Evolutionary conservation across 805 yeast species (phyloP).

Genomic region (Myxozyma sirexii): DNA sequence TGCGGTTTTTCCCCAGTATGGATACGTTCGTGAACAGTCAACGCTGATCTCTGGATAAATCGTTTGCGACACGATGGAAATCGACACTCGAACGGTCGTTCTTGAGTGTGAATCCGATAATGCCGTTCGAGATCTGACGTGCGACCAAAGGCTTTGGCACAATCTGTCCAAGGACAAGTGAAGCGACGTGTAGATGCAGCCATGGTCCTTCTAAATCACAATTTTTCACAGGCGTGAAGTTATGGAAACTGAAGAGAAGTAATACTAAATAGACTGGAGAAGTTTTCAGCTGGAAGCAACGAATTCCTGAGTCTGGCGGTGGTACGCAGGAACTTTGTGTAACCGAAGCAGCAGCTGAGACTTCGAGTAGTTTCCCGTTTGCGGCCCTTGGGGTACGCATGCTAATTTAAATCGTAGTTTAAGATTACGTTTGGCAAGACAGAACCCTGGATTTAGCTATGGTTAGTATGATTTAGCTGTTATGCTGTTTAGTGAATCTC

Average conservation of each 20-base stretch:
- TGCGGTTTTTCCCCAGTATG: slow-evolving; percentile 95
- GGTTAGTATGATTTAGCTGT: too few relatives aligned
- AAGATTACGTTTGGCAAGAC: too few relatives aligned
- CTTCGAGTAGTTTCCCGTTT: too few relatives aligned
- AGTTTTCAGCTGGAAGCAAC: background rate
- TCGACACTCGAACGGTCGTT: slow-evolving; percentile 78
- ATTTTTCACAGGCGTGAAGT: too few relatives aligned
- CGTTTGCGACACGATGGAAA: slow-evolving; percentile 71
- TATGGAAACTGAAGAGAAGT: too few relatives aligned
- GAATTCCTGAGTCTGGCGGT: background rate
- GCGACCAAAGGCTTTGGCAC: slow-evolving; percentile 56
- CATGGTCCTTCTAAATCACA: too few relatives aligned
- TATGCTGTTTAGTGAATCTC: too few relatives aligned
- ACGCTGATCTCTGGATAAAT: slow-evolving; percentile 79
- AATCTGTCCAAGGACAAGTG: slow-evolving; percentile 24
- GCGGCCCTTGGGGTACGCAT: too few relatives aligned
- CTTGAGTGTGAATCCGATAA: slow-evolving; percentile 60
- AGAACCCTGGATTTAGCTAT: too few relatives aligned
- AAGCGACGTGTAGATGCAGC: slow-evolving; percentile 9
- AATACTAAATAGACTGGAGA: background rate
- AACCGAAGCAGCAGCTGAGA: too few relatives aligned
- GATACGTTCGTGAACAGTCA: slow-evolving; percentile 79
- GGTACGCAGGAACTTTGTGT: background rate
- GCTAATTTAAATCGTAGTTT: too few relatives aligned
- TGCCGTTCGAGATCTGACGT: slow-evolving; percentile 83